Base-by-base conservation (phyloP, 75 land plant genomes). In the Picea glauca region DNA sequence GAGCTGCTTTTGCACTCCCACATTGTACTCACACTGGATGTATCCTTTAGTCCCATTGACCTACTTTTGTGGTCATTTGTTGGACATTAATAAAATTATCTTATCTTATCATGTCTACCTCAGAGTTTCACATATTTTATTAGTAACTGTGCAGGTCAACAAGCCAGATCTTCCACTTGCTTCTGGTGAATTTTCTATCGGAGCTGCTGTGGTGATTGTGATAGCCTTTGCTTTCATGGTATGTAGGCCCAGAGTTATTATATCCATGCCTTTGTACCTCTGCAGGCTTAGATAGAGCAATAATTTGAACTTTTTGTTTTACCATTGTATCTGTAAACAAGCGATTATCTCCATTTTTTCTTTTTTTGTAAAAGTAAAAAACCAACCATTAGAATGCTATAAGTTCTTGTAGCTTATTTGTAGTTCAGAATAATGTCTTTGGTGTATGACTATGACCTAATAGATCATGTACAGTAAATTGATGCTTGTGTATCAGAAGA, bases 131-230 rank as follows among this genome's bases (percentile, higher is more conserved):
- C 58, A 6, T 86, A 73, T 81, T 74, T 84, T 68, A 21, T 38
- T 23, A 54, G 60, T 66, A 31, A 31, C 18, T 33, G 83, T 84
- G 61, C 93, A 96, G 98, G 85, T 97, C n/a, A 97, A 97, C 79
- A 97, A 97, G 81, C 99, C 99, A 62, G 82, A 88, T 85, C 96
- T 97, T 78, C 99, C 99, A 31, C 84, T 97, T 75, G 99, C 99
- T 59, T 97, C 99, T 72, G 99, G 99, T 61, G 99, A 97, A 85
- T 97, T 83, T 81, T 91, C 99, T 40, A 31, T 86, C 21, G 73
- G 72, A 46, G 95, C 94, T 80, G 99, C 92, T 11, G 73, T 89
- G 8, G 58, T 81, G 1, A 78, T 97, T 54, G 89, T 95, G 11
- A 64, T 86, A 23, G 66, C 82, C 13, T 97, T 79, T 88, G 93